A percentile compares a stretch with the other conserved stretches of the same genome.
These are phyloP conservation scores for Crepidotus variabilis DNA, from an alignment of 768 basidiomycete species.

Conservation along the genomic window DNA sequence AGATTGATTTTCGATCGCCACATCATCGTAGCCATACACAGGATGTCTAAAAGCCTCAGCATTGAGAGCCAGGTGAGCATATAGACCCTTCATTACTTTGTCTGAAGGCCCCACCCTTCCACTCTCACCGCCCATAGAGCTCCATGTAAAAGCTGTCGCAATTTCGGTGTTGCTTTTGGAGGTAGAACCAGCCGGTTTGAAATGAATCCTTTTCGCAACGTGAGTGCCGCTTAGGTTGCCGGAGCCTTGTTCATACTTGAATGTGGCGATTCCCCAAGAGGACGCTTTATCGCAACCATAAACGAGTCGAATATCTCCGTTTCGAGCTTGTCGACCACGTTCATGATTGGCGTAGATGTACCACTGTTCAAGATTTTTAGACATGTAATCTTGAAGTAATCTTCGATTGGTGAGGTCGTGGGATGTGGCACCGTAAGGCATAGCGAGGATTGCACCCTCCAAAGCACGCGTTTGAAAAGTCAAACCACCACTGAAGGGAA, in stretches of 20 bases:
- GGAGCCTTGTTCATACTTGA: not conserved
- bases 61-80: not conserved
- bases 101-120: not conserved
- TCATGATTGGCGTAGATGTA: slow-evolving; percentile 1
- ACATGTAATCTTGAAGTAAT: not conserved
- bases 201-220: not conserved
- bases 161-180: not conserved
- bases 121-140: not conserved
- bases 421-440: not conserved
- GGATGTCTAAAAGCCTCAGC: not conserved
- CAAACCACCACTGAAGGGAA: not conserved
- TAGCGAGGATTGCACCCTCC: slow-evolving; percentile 3
- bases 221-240: not conserved
- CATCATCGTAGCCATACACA: no score
- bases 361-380: not conserved
- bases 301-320: slow-evolving; percentile 6
- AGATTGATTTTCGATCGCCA: not conserved
- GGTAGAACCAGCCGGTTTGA: not conserved
- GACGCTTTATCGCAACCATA: slow-evolving; percentile 3
- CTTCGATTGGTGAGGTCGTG: not conserved
- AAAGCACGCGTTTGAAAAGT: not conserved
- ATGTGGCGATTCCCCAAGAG: slow-evolving; percentile 6
- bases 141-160: not conserved
- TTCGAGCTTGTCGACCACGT: not conserved
- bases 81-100: not conserved